A percentile compares a stretch with the other conserved stretches of the same genome.
phyloP scores from a whole-genome alignment of 164 flowering plant genomes.

The Chloranthus sessilifolius region DNA sequence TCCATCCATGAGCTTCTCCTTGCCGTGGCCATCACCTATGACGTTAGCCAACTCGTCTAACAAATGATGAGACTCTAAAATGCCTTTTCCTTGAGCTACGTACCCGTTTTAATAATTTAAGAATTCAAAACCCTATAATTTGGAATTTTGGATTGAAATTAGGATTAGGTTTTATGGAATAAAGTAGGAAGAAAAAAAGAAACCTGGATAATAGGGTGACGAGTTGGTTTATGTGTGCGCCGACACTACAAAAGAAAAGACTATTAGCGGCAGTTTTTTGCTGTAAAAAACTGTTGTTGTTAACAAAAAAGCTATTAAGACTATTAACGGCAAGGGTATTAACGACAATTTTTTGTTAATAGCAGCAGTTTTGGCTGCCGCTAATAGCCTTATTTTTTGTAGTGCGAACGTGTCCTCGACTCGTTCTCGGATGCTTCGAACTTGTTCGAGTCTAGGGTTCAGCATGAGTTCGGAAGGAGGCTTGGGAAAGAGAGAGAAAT shows the following conservation, averaged over 20 bases:
- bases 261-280: no score
- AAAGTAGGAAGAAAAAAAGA: neutral
- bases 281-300: no score
- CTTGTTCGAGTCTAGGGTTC: constrained; percentile 17
- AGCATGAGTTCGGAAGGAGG: no score
- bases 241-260: no score
- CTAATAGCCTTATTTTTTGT: no score
- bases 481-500: no score
- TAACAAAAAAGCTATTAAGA: no score
- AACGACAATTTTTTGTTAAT: no score
- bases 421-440: constrained; percentile 67
- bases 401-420: constrained; percentile 89
- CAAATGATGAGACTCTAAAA: constrained; percentile 78
- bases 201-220: constrained; percentile 91
- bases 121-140: constrained; percentile 1
- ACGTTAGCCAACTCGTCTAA: constrained; percentile 58
- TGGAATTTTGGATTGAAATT: no score
- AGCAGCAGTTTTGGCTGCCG: no score
- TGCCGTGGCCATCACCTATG: constrained; percentile 34
- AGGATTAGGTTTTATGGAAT: neutral
- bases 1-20: constrained; percentile 37
- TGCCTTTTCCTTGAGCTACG: constrained; percentile 82
- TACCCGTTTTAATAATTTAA: no score
- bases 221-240: constrained; percentile 82
- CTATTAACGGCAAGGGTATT: no score